Evolutionary conservation across 805 yeast genomes (phyloP), one percentile per base, ranked within the genome.

Genomic region (Saitoella complicata): DNA sequence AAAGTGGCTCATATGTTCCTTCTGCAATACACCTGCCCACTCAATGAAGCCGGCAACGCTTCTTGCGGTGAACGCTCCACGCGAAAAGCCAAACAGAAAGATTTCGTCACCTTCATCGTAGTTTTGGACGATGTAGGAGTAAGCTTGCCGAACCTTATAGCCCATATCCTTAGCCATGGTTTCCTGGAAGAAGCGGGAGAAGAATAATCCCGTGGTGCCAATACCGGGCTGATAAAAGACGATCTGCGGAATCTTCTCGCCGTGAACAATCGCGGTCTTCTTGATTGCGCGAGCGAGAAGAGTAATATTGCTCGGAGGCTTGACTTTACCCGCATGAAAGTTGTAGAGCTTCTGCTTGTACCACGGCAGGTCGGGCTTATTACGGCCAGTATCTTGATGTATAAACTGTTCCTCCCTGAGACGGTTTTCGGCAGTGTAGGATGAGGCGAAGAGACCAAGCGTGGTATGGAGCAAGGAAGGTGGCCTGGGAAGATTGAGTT

Each of bases 11-110:
- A 48, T 46, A 21, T 47, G 49, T 6, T 46, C 37, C 11, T 42
- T 34, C 35, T 37, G 40, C 11, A 48, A 38, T 8, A 48, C 13
- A 1, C 51, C 51, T 21, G 38, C 41, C 12, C 46, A 49, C 2
- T 41, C 32, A 33, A 48, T 41, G 39, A 48, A 42, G 11, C 45
- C 43, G 11, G 51, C 38, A 10, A 46, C 36, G 6, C 45, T 37
- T 6, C 51, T 42, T 8, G 40, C 51, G 40, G 44, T 35, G 38
- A 39, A 46, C 9, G 51, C 43, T 7, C 51, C 51, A 8, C 52
- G 36, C 9, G 50, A 46, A 35, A 45, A 49, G 2, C 52, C 52
- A 32, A 49, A 49, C 32, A 49, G 41, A 38, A 43, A 49, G 7
- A 49, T 29, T 32, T 46, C 47, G 21, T 49, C 52, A 13, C 50